Base-by-base conservation (phyloP, 768 basidiomycete genomes). In the Suillus decipiens region DNA sequence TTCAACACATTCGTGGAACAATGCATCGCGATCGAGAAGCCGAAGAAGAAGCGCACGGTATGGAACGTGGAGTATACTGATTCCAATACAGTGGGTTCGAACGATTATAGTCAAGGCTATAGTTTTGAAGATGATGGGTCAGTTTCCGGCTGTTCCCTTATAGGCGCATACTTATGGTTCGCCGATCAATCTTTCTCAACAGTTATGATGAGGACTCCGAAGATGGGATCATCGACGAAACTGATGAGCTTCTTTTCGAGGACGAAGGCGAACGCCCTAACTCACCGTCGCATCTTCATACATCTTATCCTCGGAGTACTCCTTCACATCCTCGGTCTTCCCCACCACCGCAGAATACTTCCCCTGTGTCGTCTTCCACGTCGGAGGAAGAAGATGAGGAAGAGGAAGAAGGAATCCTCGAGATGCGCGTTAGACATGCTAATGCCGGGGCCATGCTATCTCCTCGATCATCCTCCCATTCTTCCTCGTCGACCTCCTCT, bases 1-100 rank as follows among this genome's bases (percentile, higher is more conserved):
- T 99, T 99, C 84, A 99, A 98, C 76, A 96, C 96, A 0, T 97
- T 96, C 72, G 96, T 99, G 43, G 92, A 97, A 74, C 96, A 98
- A 74, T 95, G 87, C 72, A 96, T 99, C 63, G 89, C 92, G 48
- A 92, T 94, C 72, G 92, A 93, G 71, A 89, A 89, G 69, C 92
- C 91, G 0, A 78, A 80, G 62, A 71, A 70, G 64, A 76, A 72
- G 65, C 72, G 65, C 12, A 17, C 61, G 1, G 10, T 53, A 10
- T 67, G 82, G 68, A 77, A 77, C 61, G 77, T 71, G 56, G 69
- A 65, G 5, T 65, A 37, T 63, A 59, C 56, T 37, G 64, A 58
- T 41, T 47, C 45, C 34, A 61, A 63, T 50, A 43, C 56, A 17
- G 48, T 61, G 43, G 63, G 48, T 43, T 60, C 64, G n/a, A 48